These are phyloP conservation scores for Choanephora cucurbitarum DNA, from an alignment of 371 early-diverging fungal species.

Conservation along the genomic window DNA sequence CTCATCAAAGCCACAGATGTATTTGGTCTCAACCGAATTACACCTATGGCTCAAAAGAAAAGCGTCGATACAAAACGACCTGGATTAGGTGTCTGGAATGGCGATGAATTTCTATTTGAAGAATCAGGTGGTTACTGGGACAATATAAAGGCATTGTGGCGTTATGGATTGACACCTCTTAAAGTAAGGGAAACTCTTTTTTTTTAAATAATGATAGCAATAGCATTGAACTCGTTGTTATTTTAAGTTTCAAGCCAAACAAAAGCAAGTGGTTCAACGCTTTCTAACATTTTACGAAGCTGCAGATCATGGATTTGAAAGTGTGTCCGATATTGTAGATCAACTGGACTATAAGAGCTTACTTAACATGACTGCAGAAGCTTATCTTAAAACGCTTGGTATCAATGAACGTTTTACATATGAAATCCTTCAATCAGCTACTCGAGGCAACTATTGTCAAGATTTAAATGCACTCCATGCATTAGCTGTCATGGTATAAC, in stretches of 20 bases:
- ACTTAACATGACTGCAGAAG: slow-evolving; percentile 37
- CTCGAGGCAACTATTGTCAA: slow-evolving; percentile 75
- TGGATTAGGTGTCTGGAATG: slow-evolving; percentile 56
- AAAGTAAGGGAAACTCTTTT: slow-evolving; percentile 33
- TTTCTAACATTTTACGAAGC: slow-evolving; percentile 23
- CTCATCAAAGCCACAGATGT: slow-evolving; percentile 52
- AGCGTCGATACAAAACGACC: slow-evolving; percentile 5
- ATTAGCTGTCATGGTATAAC: slow-evolving; percentile 55
- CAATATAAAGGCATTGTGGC: slow-evolving; percentile 40
- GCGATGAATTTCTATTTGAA: slow-evolving; percentile 50
- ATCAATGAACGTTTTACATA: slow-evolving; percentile 37
- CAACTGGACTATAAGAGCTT: slow-evolving; percentile 27
- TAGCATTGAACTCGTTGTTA: background rate
- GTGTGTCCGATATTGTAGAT: slow-evolving; percentile 19
- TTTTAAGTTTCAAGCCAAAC: slow-evolving; percentile 24
- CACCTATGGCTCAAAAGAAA: slow-evolving; percentile 13
- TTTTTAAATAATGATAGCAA: background rate
- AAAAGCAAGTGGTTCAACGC: slow-evolving; percentile 15
- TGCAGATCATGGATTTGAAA: slow-evolving; percentile 15
- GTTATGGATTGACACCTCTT: slow-evolving; percentile 54
- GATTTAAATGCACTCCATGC: slow-evolving; percentile 64
- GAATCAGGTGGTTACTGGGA: slow-evolving; percentile 55
- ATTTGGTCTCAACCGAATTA: slow-evolving; percentile 49
- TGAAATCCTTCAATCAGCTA: slow-evolving; percentile 61
- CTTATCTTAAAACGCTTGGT: slow-evolving; percentile 39